phyloP scores from a whole-genome alignment of 2,329 filamentous ascomycete genomes.

The Allantophomopsis lycopodina region DNA sequence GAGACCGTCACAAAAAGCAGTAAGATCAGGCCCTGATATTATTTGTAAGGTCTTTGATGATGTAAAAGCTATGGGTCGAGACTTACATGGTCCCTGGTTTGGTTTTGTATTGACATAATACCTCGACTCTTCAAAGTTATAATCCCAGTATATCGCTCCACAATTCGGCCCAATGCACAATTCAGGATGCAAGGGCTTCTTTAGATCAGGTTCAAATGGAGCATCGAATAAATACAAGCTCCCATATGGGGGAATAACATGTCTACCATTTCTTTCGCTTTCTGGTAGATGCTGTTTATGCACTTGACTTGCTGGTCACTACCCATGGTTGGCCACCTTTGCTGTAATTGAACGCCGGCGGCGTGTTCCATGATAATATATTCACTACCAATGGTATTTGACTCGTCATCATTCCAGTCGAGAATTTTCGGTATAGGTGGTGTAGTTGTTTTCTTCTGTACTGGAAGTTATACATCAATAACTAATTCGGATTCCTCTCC shows the following conservation, averaged over 20 bases:
- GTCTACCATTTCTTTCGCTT: constrained; percentile 6
- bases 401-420: constrained; percentile 24
- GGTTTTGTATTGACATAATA: constrained; percentile 18
- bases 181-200: constrained; percentile 5
- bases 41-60: constrained; percentile 2
- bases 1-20: constrained; percentile 19
- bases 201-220: constrained; percentile 2
- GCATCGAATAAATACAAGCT: constrained; percentile 17
- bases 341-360: constrained; percentile 17
- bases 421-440: constrained; percentile 27
- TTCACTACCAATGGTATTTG: constrained; percentile 19
- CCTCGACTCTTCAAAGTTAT: constrained; percentile 15
- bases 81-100: constrained; percentile 24
- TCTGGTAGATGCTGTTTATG: constrained; percentile 6
- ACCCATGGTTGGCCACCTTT: constrained; percentile 19
- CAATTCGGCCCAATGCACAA: constrained; percentile 19
- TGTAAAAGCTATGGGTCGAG: not conserved
- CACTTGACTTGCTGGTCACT: constrained; percentile 13
- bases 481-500: too few species aligned
- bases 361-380: constrained; percentile 26
- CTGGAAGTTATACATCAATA: not conserved
- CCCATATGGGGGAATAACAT: constrained; percentile 21
- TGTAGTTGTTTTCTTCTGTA: constrained; percentile 18
- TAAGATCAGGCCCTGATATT: constrained; percentile 18
- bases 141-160: constrained; percentile 15